Conservation (phyloP, 192 early-diverging fungal species). For the Podila minutissima region DNA sequence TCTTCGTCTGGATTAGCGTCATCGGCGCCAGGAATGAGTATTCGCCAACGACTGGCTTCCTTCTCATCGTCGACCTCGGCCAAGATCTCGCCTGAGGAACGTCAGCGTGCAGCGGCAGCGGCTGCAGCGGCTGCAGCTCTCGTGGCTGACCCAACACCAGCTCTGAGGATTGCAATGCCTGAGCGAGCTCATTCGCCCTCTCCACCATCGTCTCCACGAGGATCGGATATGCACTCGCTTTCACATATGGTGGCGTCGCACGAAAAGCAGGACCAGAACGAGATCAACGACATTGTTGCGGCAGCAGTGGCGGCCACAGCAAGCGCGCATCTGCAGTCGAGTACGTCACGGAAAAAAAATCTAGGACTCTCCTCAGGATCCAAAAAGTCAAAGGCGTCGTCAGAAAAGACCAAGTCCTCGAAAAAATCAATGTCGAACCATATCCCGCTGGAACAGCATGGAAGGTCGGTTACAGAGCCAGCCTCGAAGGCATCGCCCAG, state of each 20-base stretch:
- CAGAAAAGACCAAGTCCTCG: slow-evolving; percentile 15
- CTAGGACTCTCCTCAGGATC: slow-evolving; percentile 4
- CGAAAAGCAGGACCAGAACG: slow-evolving; percentile 7
- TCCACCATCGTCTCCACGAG: slow-evolving; percentile 40
- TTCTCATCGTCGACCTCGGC: slow-evolving; percentile 36
- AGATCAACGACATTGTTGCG: slow-evolving; percentile 47
- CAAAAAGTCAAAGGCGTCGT: slow-evolving; percentile 18
- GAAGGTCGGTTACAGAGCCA: neutral
- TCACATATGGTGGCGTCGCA: neutral
- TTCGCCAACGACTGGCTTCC: slow-evolving; percentile 39
- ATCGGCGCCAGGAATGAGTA: slow-evolving; percentile 33
- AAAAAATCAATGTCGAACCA: neutral
- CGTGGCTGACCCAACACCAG: slow-evolving; percentile 12
- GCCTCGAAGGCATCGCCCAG: slow-evolving; percentile 8
- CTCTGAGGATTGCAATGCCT: slow-evolving; percentile 7
- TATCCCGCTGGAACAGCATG: neutral
- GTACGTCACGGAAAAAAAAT: slow-evolving; percentile 40
- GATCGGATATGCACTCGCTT: slow-evolving; percentile 3
- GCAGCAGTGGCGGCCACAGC: slow-evolving; percentile 44
- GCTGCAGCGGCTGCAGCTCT: slow-evolving; percentile 39
- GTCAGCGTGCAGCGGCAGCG: slow-evolving; percentile 35
- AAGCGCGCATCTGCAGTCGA: slow-evolving; percentile 27
- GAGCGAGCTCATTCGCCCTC: slow-evolving; percentile 48
- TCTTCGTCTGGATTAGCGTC: slow-evolving; percentile 15
- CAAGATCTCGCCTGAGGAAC: slow-evolving; percentile 41